phyloP scores from a whole-genome alignment of 1,284 basidiomycete genomes.

The Ustilago hordei region DNA sequence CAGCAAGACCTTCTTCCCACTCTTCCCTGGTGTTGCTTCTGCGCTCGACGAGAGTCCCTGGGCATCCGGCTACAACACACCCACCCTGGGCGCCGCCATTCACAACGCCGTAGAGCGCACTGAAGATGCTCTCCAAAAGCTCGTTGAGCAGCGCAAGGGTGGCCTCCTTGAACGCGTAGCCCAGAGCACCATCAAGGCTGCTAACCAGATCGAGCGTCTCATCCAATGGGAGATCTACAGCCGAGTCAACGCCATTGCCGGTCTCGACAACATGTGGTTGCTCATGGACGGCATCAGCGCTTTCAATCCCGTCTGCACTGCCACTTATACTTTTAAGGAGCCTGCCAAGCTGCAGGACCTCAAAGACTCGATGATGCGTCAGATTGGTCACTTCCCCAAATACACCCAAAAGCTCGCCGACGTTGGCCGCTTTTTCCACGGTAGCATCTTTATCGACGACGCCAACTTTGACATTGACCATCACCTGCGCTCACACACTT shows the following conservation, averaged over 20 bases:
- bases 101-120: slow-evolving; percentile 48
- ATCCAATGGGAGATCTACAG: slow-evolving; percentile 46
- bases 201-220: slow-evolving; percentile 30
- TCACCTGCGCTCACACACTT: slow-evolving; percentile 39
- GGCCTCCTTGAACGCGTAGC: slow-evolving; percentile 14
- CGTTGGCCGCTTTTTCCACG: slow-evolving; percentile 55
- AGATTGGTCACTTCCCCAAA: slow-evolving; percentile 59
- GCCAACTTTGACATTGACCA: slow-evolving; percentile 47
- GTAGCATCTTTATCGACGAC: slow-evolving; percentile 55
- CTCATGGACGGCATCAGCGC: slow-evolving; percentile 45
- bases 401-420: slow-evolving; percentile 60
- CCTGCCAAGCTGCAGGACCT: slow-evolving; percentile 39
- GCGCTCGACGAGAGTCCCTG: slow-evolving; percentile 42
- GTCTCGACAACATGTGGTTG: slow-evolving; percentile 63
- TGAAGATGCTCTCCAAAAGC: slow-evolving; percentile 30
- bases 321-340: slow-evolving; percentile 57
- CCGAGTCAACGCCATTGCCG: slow-evolving; percentile 46
- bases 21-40: slow-evolving; percentile 40
- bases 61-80: slow-evolving; percentile 48
- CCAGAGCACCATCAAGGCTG: slow-evolving; percentile 12
- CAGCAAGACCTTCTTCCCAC: slow-evolving; percentile 35
- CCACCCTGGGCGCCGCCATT: slow-evolving; percentile 22
- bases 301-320: slow-evolving; percentile 66
- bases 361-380: slow-evolving; percentile 35
- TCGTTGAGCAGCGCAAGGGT: slow-evolving; percentile 28